These are phyloP conservation scores for Ochromonas danica DNA, from an alignment of 108 stramenopile species.

Conservation along the genomic window DNA sequence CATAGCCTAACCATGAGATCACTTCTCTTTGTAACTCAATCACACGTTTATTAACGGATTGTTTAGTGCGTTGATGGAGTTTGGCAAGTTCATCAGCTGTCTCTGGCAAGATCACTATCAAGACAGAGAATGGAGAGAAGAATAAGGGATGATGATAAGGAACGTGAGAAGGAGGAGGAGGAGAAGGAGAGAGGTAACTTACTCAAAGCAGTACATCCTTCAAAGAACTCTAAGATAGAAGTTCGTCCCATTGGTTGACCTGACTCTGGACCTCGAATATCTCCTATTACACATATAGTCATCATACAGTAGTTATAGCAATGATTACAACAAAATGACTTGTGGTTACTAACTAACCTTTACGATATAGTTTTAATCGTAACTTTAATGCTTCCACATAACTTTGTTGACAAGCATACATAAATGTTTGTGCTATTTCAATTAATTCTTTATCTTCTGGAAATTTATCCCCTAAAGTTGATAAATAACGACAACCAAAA, in stretches of 20 bases:
- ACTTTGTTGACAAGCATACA: not conserved
- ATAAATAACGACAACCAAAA: slow-evolving; percentile 3
- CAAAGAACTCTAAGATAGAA: slow-evolving; percentile 20
- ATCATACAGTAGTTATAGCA: too few species aligned
- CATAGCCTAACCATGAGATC: not conserved
- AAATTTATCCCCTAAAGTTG: not conserved
- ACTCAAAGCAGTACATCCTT: slow-evolving; percentile 7
- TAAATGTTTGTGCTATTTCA: not conserved
- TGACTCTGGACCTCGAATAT: not conserved
- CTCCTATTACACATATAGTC: not conserved
- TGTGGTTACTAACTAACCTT: not conserved
- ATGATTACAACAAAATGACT: too few species aligned
- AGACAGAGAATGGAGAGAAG: too few species aligned
- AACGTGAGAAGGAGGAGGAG: too few species aligned
- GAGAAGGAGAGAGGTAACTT: not conserved
- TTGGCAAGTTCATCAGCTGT: not conserved
- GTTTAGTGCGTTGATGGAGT: not conserved
- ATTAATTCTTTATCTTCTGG: slow-evolving; percentile 8
- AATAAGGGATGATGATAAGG: too few species aligned
- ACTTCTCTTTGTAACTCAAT: not conserved
- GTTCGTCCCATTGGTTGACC: not conserved
- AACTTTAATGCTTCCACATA: not conserved
- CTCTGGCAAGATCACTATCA: slow-evolving; percentile 8
- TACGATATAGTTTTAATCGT: not conserved
- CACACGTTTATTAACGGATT: not conserved